Evolutionary conservation across 1,284 basidiomycete genomes (phyloP), one percentile per base, ranked within the genome.

Genomic region (Entoloma clypeatum): DNA sequence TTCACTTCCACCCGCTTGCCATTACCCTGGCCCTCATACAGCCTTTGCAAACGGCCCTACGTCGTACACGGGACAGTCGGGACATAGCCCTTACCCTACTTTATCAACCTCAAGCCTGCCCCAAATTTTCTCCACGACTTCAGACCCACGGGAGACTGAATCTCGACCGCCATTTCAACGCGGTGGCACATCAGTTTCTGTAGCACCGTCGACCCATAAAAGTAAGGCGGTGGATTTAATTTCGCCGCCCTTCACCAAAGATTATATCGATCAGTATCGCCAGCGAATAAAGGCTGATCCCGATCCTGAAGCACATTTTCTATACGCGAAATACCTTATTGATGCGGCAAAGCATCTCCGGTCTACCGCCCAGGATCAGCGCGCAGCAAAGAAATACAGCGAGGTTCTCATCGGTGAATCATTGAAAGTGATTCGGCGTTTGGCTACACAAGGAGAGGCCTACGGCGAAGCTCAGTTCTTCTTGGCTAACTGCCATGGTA

Each of bases 391-490:
- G 61, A 95, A 92, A 63, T 99, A 95, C 58, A 83, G 91, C 42
- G 96, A 99, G 60, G 61, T 83, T 3, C 76, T 99, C 24, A 77
- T 99, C 29, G 74, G 74, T 38, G 96, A 99, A 64, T 86, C 88
- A 11, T 69, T 99, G 54, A 96, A 97, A 62, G 86, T 93, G 36
- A 79, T 98, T 56, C 88, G 96, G 54, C 80, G 91, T 44, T 73
- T 99, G 25, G 93, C 93, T 0, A 92, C 91, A 2, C 87, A 92
- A 57, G 88, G 86, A 17, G 79, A 89, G 34, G 84, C 92, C 1
- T 96, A 91, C 63, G 82, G 92, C 41, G 95, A 99, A 57, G 95
- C 96, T n/a, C 96, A 99, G 61, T 99, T 98, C 68, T 99, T 97
- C 75, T 74, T 99, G 31, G 96, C 95, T 34, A 98, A 98, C 58